Evolutionary conservation across 2,329 filamentous ascomycete species (phyloP).

Genomic region (Neoscytalidium dimidiatum): DNA sequence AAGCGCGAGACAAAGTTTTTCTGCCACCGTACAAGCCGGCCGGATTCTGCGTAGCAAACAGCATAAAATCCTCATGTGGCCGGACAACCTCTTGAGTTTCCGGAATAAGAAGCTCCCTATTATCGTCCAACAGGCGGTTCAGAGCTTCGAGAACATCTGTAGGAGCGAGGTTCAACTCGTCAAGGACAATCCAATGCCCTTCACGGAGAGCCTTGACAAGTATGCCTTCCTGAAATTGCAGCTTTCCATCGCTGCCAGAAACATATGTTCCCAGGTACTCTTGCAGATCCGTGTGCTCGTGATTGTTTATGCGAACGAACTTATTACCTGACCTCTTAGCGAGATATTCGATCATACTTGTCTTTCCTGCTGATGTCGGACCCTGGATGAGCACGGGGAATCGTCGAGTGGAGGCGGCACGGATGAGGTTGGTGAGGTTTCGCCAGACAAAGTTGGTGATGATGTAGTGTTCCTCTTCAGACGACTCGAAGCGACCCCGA

Average conservation of each 20-base stretch:
- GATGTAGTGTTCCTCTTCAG: slow-evolving; percentile 87
- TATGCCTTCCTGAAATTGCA: slow-evolving; percentile 90
- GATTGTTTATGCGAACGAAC: slow-evolving; percentile 98
- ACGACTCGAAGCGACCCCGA: slow-evolving; percentile 66
- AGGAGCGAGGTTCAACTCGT: slow-evolving; percentile 94
- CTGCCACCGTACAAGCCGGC: slow-evolving; percentile 92
- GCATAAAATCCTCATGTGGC: slow-evolving; percentile 93
- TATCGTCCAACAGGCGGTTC: slow-evolving; percentile 94
- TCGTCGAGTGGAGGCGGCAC: slow-evolving; percentile 85
- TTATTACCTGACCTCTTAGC: slow-evolving; percentile 96
- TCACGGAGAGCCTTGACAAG: slow-evolving; percentile 89
- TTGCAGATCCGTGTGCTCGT: slow-evolving; percentile 97
- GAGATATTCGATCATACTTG: slow-evolving; percentile 98
- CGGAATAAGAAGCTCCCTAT: slow-evolving; percentile 90
- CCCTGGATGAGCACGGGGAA: slow-evolving; percentile 96
- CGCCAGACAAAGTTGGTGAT: slow-evolving; percentile 93
- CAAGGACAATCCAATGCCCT: slow-evolving; percentile 96
- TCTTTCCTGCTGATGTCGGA: slow-evolving; percentile 96
- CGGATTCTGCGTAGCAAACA: slow-evolving; percentile 97
- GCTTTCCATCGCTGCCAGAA: slow-evolving; percentile 78
- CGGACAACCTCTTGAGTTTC: slow-evolving; percentile 94
- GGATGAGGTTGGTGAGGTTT: slow-evolving; percentile 90
- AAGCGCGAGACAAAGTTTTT: slow-evolving; percentile 90
- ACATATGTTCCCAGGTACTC: slow-evolving; percentile 96
- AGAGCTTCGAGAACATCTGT: slow-evolving; percentile 96